Percentiles rank a stretch among this genome's conserved stretches.
Evolutionary conservation across 768 basidiomycete genomes (phyloP).

Genomic region (Atractiella rhizophila): DNA sequence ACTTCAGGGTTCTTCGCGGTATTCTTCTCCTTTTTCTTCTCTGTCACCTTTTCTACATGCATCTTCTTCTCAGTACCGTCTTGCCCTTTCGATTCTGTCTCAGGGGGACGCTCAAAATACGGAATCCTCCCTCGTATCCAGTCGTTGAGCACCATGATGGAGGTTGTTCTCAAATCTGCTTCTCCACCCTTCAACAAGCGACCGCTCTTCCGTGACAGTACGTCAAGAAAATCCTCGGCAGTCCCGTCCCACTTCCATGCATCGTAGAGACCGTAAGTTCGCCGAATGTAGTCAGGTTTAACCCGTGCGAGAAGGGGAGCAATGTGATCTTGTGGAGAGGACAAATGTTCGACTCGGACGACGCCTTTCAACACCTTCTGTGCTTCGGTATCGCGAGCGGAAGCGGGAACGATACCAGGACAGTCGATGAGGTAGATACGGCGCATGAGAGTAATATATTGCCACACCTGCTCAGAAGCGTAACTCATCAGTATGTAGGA

Average conservation of each 20-base stretch:
- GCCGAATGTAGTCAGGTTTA: constrained; percentile 66
- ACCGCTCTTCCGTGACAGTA: constrained; percentile 70
- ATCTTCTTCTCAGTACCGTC: constrained; percentile 11
- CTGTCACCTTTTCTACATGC: neutral
- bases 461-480: constrained; percentile 42
- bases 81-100: constrained; percentile 31
- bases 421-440: constrained; percentile 98
- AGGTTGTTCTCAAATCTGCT: constrained; percentile 68
- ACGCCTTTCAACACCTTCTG: constrained; percentile 88
- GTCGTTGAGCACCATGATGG: constrained; percentile 73
- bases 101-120: constrained; percentile 80
- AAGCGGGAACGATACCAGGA: constrained; percentile 88
- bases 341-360: constrained; percentile 77
- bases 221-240: constrained; percentile 51
- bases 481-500: neutral
- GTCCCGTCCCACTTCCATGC: constrained; percentile 36
- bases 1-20: constrained; percentile 13
- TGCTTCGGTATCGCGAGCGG: constrained; percentile 67
- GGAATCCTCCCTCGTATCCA: constrained; percentile 96
- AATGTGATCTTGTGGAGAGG: constrained; percentile 78
- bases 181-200: constrained; percentile 82
- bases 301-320: constrained; percentile 64
- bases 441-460: constrained; percentile 90
- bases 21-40: constrained; percentile 6
- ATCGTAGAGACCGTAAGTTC: constrained; percentile 66